Conservation (phyloP, 768 basidiomycete genomes). For the Hypholoma fasciculare region DNA sequence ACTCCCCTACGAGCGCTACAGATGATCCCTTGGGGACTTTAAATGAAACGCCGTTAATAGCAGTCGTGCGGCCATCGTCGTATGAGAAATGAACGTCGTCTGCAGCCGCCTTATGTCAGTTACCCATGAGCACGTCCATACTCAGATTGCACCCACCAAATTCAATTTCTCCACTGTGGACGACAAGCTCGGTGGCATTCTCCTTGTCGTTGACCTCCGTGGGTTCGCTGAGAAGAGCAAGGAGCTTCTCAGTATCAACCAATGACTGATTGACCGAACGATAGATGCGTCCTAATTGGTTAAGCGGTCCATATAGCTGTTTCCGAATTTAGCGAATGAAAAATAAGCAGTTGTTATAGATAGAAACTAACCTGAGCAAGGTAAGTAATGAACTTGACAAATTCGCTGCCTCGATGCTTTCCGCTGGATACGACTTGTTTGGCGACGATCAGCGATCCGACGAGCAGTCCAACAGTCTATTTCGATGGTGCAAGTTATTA, state of each 20-base stretch:
- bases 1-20: constrained; percentile 88
- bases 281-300: constrained; percentile 78
- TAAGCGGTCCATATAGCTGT: constrained; percentile 72
- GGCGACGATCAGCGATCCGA: constrained; percentile 82
- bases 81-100: constrained; percentile 90
- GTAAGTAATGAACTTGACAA: constrained; percentile 83
- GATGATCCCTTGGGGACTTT: constrained; percentile 83
- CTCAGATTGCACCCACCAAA: constrained; percentile 57
- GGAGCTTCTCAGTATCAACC: constrained; percentile 82
- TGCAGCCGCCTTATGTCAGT: constrained; percentile 23
- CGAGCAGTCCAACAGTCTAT: constrained; percentile 74
- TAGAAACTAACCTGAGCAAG: constrained; percentile 66
- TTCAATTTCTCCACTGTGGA: constrained; percentile 78
- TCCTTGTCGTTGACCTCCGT: constrained; percentile 84
- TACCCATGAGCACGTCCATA: neutral
- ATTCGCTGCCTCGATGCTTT: constrained; percentile 52
- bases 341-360: neutral
- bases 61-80: constrained; percentile 66
- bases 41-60: constrained; percentile 81
- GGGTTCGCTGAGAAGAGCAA: constrained; percentile 79
- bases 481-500: no score
- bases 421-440: constrained; percentile 56
- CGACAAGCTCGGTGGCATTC: constrained; percentile 69
- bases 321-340: neutral
- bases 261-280: constrained; percentile 74